Evolutionary conservation across 345 rosid genomes (phyloP).

Genomic region (Bruguiera gymnorhiza): DNA sequence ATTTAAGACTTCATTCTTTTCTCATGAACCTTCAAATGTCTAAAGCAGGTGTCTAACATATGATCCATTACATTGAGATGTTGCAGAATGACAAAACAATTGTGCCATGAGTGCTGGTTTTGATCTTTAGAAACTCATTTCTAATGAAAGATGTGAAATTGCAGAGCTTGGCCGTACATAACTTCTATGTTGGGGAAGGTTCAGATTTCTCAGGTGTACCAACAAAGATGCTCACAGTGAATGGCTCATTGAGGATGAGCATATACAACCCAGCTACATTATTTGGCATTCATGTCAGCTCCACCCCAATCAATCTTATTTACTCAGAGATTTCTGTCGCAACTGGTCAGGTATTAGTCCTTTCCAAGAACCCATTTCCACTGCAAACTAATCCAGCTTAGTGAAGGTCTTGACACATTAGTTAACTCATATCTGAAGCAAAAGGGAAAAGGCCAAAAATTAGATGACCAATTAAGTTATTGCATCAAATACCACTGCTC

Average conservation of each 20-base stretch:
- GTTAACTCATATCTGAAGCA: not conserved
- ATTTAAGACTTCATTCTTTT: no score
- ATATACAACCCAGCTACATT: slow-evolving; percentile 70
- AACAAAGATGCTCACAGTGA: slow-evolving; percentile 66
- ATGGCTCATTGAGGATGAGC: slow-evolving; percentile 52
- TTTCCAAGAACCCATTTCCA: not conserved
- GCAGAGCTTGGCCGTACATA: slow-evolving; percentile 63
- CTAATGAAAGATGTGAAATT: slow-evolving; percentile 14
- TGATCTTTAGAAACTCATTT: not conserved
- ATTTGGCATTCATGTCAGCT: slow-evolving; percentile 77
- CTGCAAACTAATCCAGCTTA: not conserved
- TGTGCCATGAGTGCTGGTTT: not conserved
- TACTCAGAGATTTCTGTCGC: slow-evolving; percentile 56
- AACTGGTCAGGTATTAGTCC: slow-evolving; percentile 52
- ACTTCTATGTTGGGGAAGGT: slow-evolving; percentile 66
- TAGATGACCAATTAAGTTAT: not conserved
- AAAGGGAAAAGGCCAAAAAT: not conserved
- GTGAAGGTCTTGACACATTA: not conserved
- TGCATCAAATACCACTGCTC: no score
- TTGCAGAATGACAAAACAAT: not conserved
- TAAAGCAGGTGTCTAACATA: no score
- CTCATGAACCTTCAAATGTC: no score
- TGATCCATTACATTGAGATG: not conserved
- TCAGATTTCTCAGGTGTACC: slow-evolving; percentile 69
- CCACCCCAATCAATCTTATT: slow-evolving; percentile 55